These are phyloP conservation scores for Lindgomyces ingoldianus DNA, from an alignment of 495 filamentous ascomycete species.

Conservation along the genomic window DNA sequence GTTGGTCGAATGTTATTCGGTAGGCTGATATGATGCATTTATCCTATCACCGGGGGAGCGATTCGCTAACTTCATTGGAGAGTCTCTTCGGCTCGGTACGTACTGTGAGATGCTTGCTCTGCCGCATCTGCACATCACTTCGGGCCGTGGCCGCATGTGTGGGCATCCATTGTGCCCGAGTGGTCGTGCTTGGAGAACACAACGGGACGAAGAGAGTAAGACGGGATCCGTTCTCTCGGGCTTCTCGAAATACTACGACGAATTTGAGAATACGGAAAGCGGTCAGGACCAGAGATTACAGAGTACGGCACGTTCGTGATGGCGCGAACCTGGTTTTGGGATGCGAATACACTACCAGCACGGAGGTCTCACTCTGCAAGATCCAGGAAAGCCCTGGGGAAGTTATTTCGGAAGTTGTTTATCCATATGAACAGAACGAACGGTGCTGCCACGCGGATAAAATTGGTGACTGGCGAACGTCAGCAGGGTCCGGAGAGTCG, in stretches of 20 bases:
- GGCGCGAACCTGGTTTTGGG: slow-evolving; percentile 14
- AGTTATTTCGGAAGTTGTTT: not conserved
- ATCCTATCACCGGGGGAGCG: slow-evolving; percentile 6
- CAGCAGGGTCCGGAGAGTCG: not conserved
- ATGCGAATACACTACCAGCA: slow-evolving; percentile 13
- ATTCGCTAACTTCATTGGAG: slow-evolving; percentile 1
- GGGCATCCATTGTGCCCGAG: slow-evolving; percentile 1
- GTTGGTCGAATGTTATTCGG: slow-evolving; percentile 1
- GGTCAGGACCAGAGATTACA: not conserved
- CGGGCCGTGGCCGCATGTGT: slow-evolving; percentile 3
- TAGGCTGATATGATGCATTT: slow-evolving; percentile 23
- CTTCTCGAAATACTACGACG: not conserved
- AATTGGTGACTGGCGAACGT: not conserved
- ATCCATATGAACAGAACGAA: slow-evolving; percentile 3
- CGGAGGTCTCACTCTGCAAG: slow-evolving; percentile 2
- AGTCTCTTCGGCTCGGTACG: slow-evolving; percentile 13
- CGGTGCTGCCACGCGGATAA: slow-evolving; percentile 3
- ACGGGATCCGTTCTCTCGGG: slow-evolving; percentile 2
- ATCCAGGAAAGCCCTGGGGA: not conserved
- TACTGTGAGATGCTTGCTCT: not conserved
- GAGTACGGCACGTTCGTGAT: not conserved
- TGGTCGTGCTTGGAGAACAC: not conserved
- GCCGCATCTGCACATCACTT: slow-evolving; percentile 10
- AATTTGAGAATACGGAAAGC: not conserved
- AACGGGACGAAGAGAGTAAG: slow-evolving; percentile 5